Evolutionary conservation across 495 filamentous ascomycete genomes (phyloP), one percentile per base, ranked within the genome.

Genomic region (Cercophora sp.): DNA sequence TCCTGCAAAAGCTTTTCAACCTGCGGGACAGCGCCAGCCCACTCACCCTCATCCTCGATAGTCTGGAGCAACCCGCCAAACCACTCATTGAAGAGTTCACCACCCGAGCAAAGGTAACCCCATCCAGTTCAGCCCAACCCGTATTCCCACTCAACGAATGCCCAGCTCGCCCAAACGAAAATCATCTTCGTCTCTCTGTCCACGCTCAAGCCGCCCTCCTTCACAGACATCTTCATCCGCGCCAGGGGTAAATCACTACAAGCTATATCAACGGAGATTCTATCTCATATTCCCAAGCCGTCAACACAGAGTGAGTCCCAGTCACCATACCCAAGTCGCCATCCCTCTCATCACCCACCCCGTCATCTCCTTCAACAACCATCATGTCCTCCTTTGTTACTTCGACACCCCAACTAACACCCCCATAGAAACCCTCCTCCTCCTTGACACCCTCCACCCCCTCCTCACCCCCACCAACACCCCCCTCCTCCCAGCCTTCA

Each of bases 11-110:
- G 54, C 72, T 96, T 2, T 76, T 97, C 45, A 85, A 81, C 57
- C 70, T 87, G 11, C 75, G 88, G 26, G 90, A 95, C 63, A 85
- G 79, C 18, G 85, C 85, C 2, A 94, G 89, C 24, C 92, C 91
- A 1, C 83, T 97, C 41, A 96, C 91, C 0, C 68, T 96, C 23
- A 69, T 97, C 6, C 74, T 93, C 48, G 92, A 96, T 70, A 87
- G 80, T 13, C 67, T 96, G 32, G 91, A 94, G 68, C 92, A 96
- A 69, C 83, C 85, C 19, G 86, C 83, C 10, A 77, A 71, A 20
- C 86, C 85, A 5, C 67, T 96, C 27, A 53, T 92, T 2, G 70
- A 73, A 19, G 88, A 94, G 67, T 91, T 89, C 62, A 82, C 89
- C 31, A 72, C 73, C 48, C 77, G 88, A 59, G 88, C 88, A 34